Evolutionary conservation across 768 basidiomycete species (phyloP).

Genomic region (Suillus subalutaceus): DNA sequence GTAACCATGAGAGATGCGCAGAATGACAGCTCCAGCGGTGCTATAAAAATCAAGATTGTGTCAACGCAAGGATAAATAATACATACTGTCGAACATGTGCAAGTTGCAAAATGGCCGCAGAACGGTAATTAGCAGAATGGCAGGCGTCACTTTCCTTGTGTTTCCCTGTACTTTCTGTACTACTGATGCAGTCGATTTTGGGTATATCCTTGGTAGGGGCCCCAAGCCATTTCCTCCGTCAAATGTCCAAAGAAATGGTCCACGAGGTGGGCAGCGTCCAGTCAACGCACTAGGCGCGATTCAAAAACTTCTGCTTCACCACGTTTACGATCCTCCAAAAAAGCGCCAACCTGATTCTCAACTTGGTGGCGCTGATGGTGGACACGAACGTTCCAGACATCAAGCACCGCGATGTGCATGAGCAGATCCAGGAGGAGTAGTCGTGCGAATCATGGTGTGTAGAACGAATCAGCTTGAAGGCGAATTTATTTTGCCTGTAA

Average conservation of each 20-base stretch:
- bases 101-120: too few species aligned
- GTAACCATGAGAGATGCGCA: too few species aligned
- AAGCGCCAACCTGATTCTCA: conserved; percentile 95
- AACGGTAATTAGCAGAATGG: too few species aligned
- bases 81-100: too few species aligned
- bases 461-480: too few species aligned
- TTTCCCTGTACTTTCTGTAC: too few species aligned
- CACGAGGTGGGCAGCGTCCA: conserved; percentile 95
- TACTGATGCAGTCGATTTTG: conserved; percentile 80
- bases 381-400: conserved; percentile 98
- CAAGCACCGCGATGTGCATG: conserved; percentile 85
- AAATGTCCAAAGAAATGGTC: conserved; percentile 98
- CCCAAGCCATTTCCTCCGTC: conserved; percentile 96
- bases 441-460: conserved; percentile 30
- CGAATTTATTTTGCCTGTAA: too few species aligned
- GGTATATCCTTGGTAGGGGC: conserved; percentile 96
- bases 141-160: too few species aligned
- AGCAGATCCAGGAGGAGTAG: conserved; percentile 96
- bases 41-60: too few species aligned
- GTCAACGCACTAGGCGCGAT: conserved; percentile 69
- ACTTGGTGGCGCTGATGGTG: conserved; percentile 95
- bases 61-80: too few species aligned
- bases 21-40: too few species aligned
- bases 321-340: conserved; percentile 96
- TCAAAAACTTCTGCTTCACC: conserved; percentile 95